Conservation (phyloP, 2,329 filamentous ascomycete species). For the Fusarium sp. region DNA sequence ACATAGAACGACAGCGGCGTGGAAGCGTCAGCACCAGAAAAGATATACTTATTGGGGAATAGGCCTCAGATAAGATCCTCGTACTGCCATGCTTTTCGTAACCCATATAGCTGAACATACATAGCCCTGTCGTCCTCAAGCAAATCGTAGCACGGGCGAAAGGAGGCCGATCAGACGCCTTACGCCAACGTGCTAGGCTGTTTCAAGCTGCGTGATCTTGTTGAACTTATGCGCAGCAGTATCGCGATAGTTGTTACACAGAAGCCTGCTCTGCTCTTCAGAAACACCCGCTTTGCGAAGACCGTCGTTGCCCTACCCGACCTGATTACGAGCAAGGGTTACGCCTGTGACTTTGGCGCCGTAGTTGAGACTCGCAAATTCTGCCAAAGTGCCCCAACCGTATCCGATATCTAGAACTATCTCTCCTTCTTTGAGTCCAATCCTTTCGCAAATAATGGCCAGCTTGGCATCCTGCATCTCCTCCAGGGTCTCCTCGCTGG, state of each 20-base stretch:
- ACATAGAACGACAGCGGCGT: conserved; percentile 89
- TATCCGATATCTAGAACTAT: conserved; percentile 91
- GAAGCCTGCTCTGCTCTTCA: conserved; percentile 85
- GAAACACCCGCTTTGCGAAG: conserved; percentile 81
- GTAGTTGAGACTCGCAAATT: conserved; percentile 90
- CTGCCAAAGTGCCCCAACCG: conserved; percentile 93
- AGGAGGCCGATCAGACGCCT: conserved; percentile 82
- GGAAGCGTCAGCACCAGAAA: conserved; percentile 93
- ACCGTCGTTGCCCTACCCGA: conserved; percentile 91
- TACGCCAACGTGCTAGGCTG: conserved; percentile 96
- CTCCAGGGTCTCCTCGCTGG: conserved; percentile 89
- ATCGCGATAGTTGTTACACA: conserved; percentile 96
- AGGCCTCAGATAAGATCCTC: conserved; percentile 96
- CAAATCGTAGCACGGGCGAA: conserved; percentile 90
- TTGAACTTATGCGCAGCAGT: conserved; percentile 86
- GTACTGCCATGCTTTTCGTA: conserved; percentile 94
- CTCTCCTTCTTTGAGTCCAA: conserved; percentile 82
- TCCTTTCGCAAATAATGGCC: conserved; percentile 93
- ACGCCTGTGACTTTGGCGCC: conserved; percentile 85
- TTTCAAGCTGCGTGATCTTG: conserved; percentile 96
- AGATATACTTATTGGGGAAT: conserved; percentile 99
- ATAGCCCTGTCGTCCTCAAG: conserved; percentile 93
- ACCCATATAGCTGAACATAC: conserved; percentile 91
- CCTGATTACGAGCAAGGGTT: conserved; percentile 93
- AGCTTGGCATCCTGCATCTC: conserved; percentile 97